Evolutionary conservation across 1,284 basidiomycete genomes (phyloP), one percentile per base, ranked within the genome.

Genomic region (Apiotrichum gracile): DNA sequence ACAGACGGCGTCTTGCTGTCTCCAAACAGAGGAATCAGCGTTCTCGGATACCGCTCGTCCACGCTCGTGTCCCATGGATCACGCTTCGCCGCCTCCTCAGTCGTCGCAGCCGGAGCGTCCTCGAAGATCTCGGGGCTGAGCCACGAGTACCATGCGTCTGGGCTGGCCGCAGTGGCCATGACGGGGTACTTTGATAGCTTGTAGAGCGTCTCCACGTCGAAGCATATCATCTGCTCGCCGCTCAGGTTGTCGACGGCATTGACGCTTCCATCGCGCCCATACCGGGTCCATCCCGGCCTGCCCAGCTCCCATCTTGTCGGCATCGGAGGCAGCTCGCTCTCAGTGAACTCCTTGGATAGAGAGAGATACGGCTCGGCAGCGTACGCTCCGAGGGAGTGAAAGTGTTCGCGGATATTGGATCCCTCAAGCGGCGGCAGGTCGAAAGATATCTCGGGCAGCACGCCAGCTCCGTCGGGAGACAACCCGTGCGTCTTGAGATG

Each of bases 201-300:
- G 17, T 91, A 91, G 78, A 98, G 81, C 0, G 90, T 92, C 75
- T 98, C 94, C 46, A 98, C 88, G 71, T 99, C 96, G 63, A 98
- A 97, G 1, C 85, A 83, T 49, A 76, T 65, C 25, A 97, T 79
- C 73, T 85, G 81, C 47, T 85, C 77, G 65, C 94, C 91, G 1
- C 81, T 78, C 52, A 74, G 60, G 42, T 76, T 69, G 6, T 66
- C 50, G 0, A 75, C 73, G 1, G 50, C 39, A 24, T 66, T 61
- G 19, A 51, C 43, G 29, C 49, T 58, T 14, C 73, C 74, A 51
- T 74, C 71, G 19, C 16, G 16, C 3, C 52, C 35, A 71, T 97
- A 97, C 63, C 86, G 86, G 2, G 88, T 92, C 94, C 96, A 98
- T 8, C 96, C 94, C 0, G 88, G 82, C 59, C 72, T 61, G 7